phyloP scores from a whole-genome alignment of 805 yeast species.

The Yarrowia sp. region DNA sequence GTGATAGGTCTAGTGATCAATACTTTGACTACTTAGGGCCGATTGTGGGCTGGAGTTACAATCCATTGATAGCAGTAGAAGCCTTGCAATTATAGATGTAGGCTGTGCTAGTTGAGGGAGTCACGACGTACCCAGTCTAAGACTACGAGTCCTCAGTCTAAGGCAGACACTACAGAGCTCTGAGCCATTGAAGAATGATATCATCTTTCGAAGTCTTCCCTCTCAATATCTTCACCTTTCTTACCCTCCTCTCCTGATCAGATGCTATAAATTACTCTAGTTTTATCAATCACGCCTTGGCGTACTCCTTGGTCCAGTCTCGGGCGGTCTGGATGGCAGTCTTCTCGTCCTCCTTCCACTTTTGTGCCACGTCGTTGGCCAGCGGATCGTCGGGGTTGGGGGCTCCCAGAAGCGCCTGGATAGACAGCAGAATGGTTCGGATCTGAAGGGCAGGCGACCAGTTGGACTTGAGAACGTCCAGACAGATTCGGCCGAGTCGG shows the following conservation, averaged over 20 bases:
- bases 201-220: too few species aligned
- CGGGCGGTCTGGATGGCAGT: conserved; percentile 81
- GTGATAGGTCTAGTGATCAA: too few species aligned
- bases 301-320: conserved; percentile 74
- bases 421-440: conserved; percentile 85
- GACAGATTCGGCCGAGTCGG: conserved; percentile 90
- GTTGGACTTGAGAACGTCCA: conserved; percentile 91
- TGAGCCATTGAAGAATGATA: too few species aligned
- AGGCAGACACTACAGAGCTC: too few species aligned
- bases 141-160: too few species aligned
- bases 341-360: conserved; percentile 87
- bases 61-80: too few species aligned
- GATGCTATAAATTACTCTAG: conserved; percentile 30
- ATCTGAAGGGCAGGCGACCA: conserved; percentile 99
- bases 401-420: conserved; percentile 92
- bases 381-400: conserved; percentile 99
- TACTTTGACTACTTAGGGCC: too few species aligned
- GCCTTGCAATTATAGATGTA: too few species aligned
- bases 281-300: conserved; percentile 46
- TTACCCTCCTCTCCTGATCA: background rate
- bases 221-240: too few species aligned
- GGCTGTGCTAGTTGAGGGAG: too few species aligned
- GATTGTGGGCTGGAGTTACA: too few species aligned
- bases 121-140: too few species aligned
- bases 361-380: conserved; percentile 97